phyloP scores from a whole-genome alignment of 495 filamentous ascomycete genomes.

The Penicillium parvum region DNA sequence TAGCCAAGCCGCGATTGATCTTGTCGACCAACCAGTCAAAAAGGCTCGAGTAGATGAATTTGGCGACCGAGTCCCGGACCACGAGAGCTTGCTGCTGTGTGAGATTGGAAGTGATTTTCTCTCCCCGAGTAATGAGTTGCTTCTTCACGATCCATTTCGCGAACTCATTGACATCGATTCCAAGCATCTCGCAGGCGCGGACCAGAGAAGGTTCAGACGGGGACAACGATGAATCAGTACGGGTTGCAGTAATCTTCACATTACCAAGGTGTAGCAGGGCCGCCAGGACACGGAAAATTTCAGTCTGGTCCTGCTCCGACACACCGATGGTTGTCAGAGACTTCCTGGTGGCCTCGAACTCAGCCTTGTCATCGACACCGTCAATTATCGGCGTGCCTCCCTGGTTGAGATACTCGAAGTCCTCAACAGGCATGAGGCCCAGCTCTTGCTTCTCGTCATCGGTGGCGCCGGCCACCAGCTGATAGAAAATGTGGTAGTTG shows the following conservation, averaged over 20 bases:
- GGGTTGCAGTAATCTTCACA: constrained; percentile 84
- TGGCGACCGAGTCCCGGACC: constrained; percentile 95
- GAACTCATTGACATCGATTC: constrained; percentile 82
- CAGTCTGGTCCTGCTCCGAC: constrained; percentile 61
- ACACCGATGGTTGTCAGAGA: constrained; percentile 90
- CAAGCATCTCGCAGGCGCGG: constrained; percentile 79
- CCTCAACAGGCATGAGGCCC: constrained; percentile 72
- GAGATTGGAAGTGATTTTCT: constrained; percentile 96
- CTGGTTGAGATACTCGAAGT: constrained; percentile 95
- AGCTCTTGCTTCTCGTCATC: constrained; percentile 76
- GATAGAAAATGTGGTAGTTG: constrained; percentile 99
- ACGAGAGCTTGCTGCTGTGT: constrained; percentile 92
- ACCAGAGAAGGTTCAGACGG: constrained; percentile 75
- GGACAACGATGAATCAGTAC: constrained; percentile 81
- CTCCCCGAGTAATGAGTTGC: constrained; percentile 91
- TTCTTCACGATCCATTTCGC: constrained; percentile 99
- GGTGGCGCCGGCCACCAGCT: constrained; percentile 90
- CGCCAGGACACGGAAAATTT: constrained; percentile 88
- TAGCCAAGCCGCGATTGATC: constrained; percentile 86
- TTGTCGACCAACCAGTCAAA: constrained; percentile 98
- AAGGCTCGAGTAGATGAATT: constrained; percentile 96
- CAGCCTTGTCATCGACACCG: constrained; percentile 90
- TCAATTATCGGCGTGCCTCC: constrained; percentile 87
- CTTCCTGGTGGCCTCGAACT: constrained; percentile 82
- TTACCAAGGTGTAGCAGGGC: constrained; percentile 94